Conservation (phyloP, 768 basidiomycete genomes). For the Rhodotorula taiwanensis region DNA sequence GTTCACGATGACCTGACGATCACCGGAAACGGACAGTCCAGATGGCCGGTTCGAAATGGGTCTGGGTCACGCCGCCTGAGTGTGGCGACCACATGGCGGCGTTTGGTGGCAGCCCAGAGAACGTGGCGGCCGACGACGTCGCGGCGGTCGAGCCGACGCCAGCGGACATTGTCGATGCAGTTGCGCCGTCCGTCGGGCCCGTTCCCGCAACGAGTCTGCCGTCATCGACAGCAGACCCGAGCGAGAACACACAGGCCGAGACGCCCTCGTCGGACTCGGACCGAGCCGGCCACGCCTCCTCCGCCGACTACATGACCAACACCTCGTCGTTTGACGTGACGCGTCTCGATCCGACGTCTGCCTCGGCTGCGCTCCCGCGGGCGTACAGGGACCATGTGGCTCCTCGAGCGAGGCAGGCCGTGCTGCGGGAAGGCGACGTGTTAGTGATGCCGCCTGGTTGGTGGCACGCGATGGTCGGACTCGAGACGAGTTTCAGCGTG, state of each 20-base stretch:
- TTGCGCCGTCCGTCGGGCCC: too few species aligned
- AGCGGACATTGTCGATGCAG: too few species aligned
- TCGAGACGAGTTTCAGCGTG: constrained; percentile 38
- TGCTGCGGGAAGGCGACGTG: constrained; percentile 73
- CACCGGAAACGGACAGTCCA: constrained; percentile 55
- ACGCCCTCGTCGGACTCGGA: too few species aligned
- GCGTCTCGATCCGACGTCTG: too few species aligned
- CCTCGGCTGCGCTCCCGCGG: too few species aligned
- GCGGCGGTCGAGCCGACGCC: too few species aligned
- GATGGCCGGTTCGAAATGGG: constrained; percentile 76
- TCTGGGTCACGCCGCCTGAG: constrained; percentile 81
- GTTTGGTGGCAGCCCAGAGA: constrained; percentile 36
- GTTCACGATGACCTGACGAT: too few species aligned
- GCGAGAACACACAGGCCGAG: neutral
- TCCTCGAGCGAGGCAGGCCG: constrained; percentile 56
- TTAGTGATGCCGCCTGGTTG: constrained; percentile 84
- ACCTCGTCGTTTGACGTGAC: constrained; percentile 82
- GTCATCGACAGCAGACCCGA: neutral
- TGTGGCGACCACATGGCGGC: constrained; percentile 53
- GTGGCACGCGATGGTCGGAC: constrained; percentile 64
- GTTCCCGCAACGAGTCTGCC: too few species aligned
- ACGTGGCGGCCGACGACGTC: neutral
- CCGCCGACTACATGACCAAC: constrained; percentile 63
- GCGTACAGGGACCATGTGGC: constrained; percentile 57
- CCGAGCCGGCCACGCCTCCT: too few species aligned